phyloP scores from a whole-genome alignment of 352 stramenopile genomes.

The Phytophthora cryptogea region DNA sequence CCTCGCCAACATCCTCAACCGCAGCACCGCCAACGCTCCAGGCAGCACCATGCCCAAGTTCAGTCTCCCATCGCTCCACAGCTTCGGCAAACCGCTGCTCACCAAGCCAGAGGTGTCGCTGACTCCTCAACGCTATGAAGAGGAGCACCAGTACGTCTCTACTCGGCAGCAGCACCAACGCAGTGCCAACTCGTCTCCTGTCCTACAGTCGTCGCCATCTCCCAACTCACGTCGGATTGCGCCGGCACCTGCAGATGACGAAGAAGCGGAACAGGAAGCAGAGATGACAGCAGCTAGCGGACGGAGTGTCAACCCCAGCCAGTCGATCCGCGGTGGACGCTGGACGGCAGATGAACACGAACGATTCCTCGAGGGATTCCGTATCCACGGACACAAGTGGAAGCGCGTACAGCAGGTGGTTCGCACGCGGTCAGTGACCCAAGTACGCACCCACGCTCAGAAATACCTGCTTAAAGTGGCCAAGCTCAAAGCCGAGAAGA shows the following conservation, averaged over 20 bases:
- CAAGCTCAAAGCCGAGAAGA: constrained; percentile 87
- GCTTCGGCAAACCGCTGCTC: constrained; percentile 68
- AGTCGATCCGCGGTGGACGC: constrained; percentile 76
- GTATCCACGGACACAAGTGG: constrained; percentile 90
- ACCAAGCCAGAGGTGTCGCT: constrained; percentile 53
- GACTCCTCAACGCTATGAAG: constrained; percentile 41
- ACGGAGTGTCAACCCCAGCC: constrained; percentile 12
- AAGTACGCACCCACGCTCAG: constrained; percentile 88
- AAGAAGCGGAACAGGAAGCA: constrained; percentile 63
- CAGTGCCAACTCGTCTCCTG: constrained; percentile 36
- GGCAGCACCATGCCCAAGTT: constrained; percentile 55
- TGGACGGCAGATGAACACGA: constrained; percentile 89
- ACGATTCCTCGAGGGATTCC: constrained; percentile 85
- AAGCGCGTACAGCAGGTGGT: constrained; percentile 91
- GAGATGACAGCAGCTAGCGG: constrained; percentile 28
- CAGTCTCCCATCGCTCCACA: constrained; percentile 77
- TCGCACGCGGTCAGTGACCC: constrained; percentile 84
- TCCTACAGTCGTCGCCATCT: constrained; percentile 33
- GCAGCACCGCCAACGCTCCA: constrained; percentile 25
- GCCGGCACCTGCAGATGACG: constrained; percentile 63
- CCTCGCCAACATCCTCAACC: constrained; percentile 84
- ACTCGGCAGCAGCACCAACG: constrained; percentile 22
- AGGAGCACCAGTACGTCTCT: constrained; percentile 27
- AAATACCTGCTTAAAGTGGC: constrained; percentile 91
- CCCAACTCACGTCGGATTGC: constrained; percentile 53